phyloP scores from a whole-genome alignment of 1,139 yeast species.

The Blastobotrys illinoisensis region DNA sequence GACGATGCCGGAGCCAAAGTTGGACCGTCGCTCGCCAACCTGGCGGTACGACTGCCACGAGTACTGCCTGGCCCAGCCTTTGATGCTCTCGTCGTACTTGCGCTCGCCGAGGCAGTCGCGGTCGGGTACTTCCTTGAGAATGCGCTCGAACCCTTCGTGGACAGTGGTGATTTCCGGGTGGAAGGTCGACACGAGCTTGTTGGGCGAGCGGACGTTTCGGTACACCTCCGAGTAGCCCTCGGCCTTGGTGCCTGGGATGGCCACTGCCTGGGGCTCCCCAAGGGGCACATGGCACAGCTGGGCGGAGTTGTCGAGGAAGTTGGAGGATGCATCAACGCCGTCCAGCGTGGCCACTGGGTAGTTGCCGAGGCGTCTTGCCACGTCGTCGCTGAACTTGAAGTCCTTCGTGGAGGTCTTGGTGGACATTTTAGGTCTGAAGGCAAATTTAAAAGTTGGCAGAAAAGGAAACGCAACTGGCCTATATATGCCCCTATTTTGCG shows the following conservation, averaged over 20 bases:
- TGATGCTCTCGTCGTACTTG: slow-evolving; percentile 39
- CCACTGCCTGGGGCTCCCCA: slow-evolving; percentile 33
- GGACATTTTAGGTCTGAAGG: no score
- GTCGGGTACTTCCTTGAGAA: slow-evolving; percentile 37
- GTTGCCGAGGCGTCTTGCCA: slow-evolving; percentile 13
- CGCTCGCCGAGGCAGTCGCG: slow-evolving; percentile 51
- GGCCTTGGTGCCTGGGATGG: slow-evolving; percentile 43
- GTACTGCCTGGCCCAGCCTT: slow-evolving; percentile 41
- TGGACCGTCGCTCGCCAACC: slow-evolving; percentile 40
- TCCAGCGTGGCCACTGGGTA: slow-evolving; percentile 7
- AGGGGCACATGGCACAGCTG: slow-evolving; percentile 3
- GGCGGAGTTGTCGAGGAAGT: not conserved
- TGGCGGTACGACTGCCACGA: slow-evolving; percentile 44
- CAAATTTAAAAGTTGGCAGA: not conserved
- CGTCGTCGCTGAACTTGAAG: slow-evolving; percentile 16
- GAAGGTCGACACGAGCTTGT: slow-evolving; percentile 39
- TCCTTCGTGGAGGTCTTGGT: slow-evolving; percentile 5
- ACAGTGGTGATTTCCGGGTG: slow-evolving; percentile 51
- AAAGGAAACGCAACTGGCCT: not conserved
- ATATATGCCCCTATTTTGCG: not conserved
- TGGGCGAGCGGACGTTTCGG: slow-evolving; percentile 40
- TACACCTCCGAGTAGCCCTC: slow-evolving; percentile 52
- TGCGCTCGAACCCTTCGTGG: slow-evolving; percentile 43
- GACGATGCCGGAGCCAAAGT: slow-evolving; percentile 62
- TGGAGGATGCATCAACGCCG: slow-evolving; percentile 5